These are phyloP conservation scores for Phytophthora ohioensis DNA, from an alignment of 352 stramenopile genomes.

Conservation along the genomic window DNA sequence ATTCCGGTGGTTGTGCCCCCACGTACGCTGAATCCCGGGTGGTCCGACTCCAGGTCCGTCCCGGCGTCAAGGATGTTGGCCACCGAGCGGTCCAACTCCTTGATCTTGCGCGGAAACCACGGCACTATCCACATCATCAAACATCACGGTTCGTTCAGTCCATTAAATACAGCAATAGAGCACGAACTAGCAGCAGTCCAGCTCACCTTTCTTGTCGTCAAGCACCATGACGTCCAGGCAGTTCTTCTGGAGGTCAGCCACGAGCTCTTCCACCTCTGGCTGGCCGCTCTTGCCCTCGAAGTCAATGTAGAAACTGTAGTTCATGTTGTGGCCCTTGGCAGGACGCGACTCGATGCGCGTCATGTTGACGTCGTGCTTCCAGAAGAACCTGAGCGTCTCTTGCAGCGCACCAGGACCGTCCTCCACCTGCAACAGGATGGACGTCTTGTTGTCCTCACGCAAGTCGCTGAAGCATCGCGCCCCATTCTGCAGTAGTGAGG, in stretches of 20 bases:
- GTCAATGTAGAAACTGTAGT: slow-evolving; percentile 95
- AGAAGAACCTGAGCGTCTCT: slow-evolving; percentile 97
- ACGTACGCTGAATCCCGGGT: slow-evolving; percentile 94
- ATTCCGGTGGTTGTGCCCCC: slow-evolving; percentile 11
- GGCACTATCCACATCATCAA: slow-evolving; percentile 50
- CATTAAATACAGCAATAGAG: neutral
- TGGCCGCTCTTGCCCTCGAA: slow-evolving; percentile 91
- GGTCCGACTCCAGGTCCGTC: slow-evolving; percentile 93
- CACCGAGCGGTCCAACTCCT: slow-evolving; percentile 80
- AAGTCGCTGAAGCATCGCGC: slow-evolving; percentile 29
- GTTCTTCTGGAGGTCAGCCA: slow-evolving; percentile 88
- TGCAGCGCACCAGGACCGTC: slow-evolving; percentile 90
- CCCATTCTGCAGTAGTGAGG: slow-evolving; percentile 17
- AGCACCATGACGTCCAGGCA: slow-evolving; percentile 93
- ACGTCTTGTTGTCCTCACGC: slow-evolving; percentile 74
- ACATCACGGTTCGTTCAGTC: neutral
- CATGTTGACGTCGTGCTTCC: slow-evolving; percentile 98
- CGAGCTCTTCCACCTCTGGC: slow-evolving; percentile 79
- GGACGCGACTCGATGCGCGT: slow-evolving; percentile 96
- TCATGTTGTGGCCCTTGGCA: slow-evolving; percentile 79
- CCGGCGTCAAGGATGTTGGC: slow-evolving; percentile 95
- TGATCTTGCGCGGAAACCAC: slow-evolving; percentile 89
- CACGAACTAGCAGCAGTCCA: neutral
- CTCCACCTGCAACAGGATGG: slow-evolving; percentile 78
- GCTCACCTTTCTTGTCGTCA: slow-evolving; percentile 92